Evolutionary conservation across 2,329 filamentous ascomycete species (phyloP), one percentile per base, ranked within the genome.

Genomic region (Alternaria longipes): DNA sequence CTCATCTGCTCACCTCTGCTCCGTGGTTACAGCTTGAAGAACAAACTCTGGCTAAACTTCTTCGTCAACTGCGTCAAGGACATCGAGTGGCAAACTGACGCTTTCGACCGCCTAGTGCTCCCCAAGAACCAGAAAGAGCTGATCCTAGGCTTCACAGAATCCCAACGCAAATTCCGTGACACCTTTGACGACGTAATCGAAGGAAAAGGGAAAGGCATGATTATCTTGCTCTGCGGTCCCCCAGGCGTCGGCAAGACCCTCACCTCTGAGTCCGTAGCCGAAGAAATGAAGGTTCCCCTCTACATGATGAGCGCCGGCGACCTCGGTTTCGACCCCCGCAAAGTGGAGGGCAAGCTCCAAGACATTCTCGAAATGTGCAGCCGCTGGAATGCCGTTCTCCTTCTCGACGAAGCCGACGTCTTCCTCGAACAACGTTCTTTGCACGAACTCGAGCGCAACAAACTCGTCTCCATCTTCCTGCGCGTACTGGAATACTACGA

Each of bases 231-330:
- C 5, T 71, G 71, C 18, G 72, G 72, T 3, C 67, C 65, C 0
- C 72, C 72, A 9, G 72, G 72, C 8, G 71, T 72, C 22, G 72
- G 72, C 16, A 73, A 73, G 36, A 73, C 69, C 1, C 61, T 73
- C 22, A 73, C 71, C 1, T 65, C 62, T 6, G 71, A 71, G 51
- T 63, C 60, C 1, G 65, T 71, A 20, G 67, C 69, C 11, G 62
- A 70, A 49, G 62, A 68, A 18, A 62, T 65, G 61, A 64, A 69
- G 56, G 59, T 69, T 4, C 67, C 66, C 5, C 60, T 71, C 11
- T 95, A 96, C 77, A 91, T 91, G 85, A 90, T 92, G 40, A 90
- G 88, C 6, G 91, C 91, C 0, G 92, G 91, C 16, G 92, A 95
- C 76, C 84, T 97, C 0, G 91, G 92, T 16, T 77, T 80, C 11